phyloP scores from a whole-genome alignment of 306 rosid genomes.

The Glycyrrhiza uralensis region DNA sequence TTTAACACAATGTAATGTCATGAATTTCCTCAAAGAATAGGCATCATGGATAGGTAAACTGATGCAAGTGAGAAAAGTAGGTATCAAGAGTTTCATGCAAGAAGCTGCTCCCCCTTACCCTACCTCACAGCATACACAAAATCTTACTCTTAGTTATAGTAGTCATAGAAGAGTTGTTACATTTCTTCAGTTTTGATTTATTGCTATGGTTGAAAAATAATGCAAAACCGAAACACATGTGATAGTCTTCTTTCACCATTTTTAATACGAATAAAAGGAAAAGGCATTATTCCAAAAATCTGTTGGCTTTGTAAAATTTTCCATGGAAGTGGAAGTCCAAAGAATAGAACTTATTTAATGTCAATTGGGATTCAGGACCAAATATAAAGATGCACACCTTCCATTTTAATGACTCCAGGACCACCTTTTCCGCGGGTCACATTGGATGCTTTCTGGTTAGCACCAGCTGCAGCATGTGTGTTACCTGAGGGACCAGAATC shows the following conservation, averaged over 20 bases:
- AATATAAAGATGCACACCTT: constrained; percentile 51
- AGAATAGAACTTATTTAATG: neutral
- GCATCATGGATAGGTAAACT: neutral
- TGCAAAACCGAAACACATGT: neutral
- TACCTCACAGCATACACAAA: constrained; percentile 3
- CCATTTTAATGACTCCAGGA: constrained; percentile 58
- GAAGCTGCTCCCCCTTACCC: neutral
- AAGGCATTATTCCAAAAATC: neutral
- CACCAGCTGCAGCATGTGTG: constrained; percentile 38
- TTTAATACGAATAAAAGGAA: neutral
- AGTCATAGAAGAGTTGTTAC: neutral
- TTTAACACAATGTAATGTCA: neutral
- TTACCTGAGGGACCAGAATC: constrained; percentile 52
- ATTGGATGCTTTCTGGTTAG: constrained; percentile 70
- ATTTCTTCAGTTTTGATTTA: neutral
- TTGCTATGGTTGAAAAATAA: neutral
- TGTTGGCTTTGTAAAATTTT: neutral
- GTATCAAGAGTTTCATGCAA: neutral
- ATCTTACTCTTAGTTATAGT: neutral
- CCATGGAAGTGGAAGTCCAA: neutral
- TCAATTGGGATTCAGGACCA: neutral
- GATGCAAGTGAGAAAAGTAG: neutral
- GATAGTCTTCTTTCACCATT: neutral
- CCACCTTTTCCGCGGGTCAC: constrained; percentile 59
- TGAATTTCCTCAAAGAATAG: constrained; percentile 16